Evolutionary conservation across 2,329 filamentous ascomycete species (phyloP).

Genomic region (Pseudopyricularia cyperi): DNA sequence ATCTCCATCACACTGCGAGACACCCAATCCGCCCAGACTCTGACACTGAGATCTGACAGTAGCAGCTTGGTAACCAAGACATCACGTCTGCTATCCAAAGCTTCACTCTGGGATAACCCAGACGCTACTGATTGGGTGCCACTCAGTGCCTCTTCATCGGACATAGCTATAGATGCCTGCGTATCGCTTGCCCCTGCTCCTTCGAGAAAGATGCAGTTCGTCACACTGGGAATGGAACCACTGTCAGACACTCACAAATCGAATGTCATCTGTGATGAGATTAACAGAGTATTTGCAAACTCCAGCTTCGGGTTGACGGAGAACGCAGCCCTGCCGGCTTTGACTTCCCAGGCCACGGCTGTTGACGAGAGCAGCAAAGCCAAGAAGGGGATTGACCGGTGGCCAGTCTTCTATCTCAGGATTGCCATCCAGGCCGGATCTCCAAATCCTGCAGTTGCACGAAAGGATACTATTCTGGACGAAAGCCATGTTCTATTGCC

Average conservation of each 20-base stretch:
- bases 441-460: slow-evolving; percentile 10
- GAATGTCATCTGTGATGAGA: slow-evolving; percentile 59
- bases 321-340: slow-evolving; percentile 14
- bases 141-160: slow-evolving; percentile 50
- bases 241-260: slow-evolving; percentile 40
- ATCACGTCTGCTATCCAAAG: slow-evolving; percentile 49
- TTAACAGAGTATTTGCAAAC: slow-evolving; percentile 63
- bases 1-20: slow-evolving; percentile 49
- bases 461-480: slow-evolving; percentile 26
- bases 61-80: background rate
- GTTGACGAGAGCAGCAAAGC: slow-evolving; percentile 21
- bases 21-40: slow-evolving; percentile 5
- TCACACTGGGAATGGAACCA: slow-evolving; percentile 64
- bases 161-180: slow-evolving; percentile 52
- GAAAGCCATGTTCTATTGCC: slow-evolving; percentile 36
- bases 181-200: slow-evolving; percentile 61
- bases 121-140: slow-evolving; percentile 52
- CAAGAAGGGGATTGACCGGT: slow-evolving; percentile 60
- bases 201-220: slow-evolving; percentile 63
- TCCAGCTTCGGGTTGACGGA: slow-evolving; percentile 64
- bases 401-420: slow-evolving; percentile 82
- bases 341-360: background rate
- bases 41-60: background rate
- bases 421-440: slow-evolving; percentile 28
- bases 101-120: slow-evolving; percentile 42